Base-by-base conservation (phyloP, 345 rosid species). In the Populus ilicifolia region DNA sequence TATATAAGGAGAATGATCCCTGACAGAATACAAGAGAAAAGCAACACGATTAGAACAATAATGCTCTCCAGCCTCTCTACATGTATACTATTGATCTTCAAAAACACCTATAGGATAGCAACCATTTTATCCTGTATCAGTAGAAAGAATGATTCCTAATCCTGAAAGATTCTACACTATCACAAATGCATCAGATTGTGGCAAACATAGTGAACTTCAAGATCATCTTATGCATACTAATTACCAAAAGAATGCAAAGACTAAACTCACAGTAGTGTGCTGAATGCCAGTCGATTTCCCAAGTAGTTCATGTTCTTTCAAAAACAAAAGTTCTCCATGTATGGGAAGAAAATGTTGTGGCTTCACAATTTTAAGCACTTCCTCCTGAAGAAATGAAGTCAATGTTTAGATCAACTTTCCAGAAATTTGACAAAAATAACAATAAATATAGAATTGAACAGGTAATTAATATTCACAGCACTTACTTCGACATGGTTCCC, bases 261-360 rank as follows among this genome's bases (percentile, higher is more conserved):
- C 27, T n/a, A 41, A 41, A 88, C 98, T 89, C 79, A 96, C 99
- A 56, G 99, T 86, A 80, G 94, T 90, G 81, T 96, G 99, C 8
- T 85, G 93, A 86, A 96, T 88, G 78, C 99, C 99, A 80, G 95
- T 93, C 73, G 98, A 87, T 75, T 86, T 93, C 54, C 98, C 99
- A 41, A 96, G 98, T 81, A 90, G 81, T 86, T 96, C 98, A 82
- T 93, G 99, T 87, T 96, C 99, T 87, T 92, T 93, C 75, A 96
- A 85, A 86, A 96, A 96, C 90, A 96, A 75, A 33, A 96, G 99
- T 85, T 96, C 99, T 82, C 99, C 99, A 79, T 96, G 98, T 75
- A 93, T 87, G 56, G 99, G 98, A 75, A 96, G 88, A 87, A 96
- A 96, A 86, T 96, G 99, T 74, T 96, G 99, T 6, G 99, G 99